phyloP scores from a whole-genome alignment of 1,284 basidiomycete genomes.

The Tranzscheliella williamsii region DNA sequence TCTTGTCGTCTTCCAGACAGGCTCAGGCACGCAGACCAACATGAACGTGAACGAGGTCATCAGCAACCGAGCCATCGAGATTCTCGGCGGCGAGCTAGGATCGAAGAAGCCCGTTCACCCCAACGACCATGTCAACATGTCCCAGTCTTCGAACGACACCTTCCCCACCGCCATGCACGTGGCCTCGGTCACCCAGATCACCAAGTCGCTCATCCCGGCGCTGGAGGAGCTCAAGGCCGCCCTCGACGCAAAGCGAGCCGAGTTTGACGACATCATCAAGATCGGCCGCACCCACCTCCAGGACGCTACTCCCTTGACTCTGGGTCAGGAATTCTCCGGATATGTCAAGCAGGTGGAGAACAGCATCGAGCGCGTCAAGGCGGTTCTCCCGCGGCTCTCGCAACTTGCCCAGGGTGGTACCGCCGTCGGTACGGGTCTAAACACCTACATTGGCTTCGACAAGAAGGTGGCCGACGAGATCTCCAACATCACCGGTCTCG shows the following conservation, averaged over 20 bases:
- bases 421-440: slow-evolving; percentile 93
- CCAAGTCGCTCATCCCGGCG: slow-evolving; percentile 79
- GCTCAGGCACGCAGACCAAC: slow-evolving; percentile 98
- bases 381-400: slow-evolving; percentile 81
- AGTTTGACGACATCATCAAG: slow-evolving; percentile 74
- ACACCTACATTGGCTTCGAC: slow-evolving; percentile 96
- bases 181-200: slow-evolving; percentile 88
- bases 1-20: slow-evolving; percentile 98
- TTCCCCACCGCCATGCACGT: slow-evolving; percentile 99
- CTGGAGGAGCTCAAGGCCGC: slow-evolving; percentile 81
- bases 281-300: slow-evolving; percentile 95
- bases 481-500: slow-evolving; percentile 83
- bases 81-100: slow-evolving; percentile 91
- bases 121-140: slow-evolving; percentile 99
- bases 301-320: slow-evolving; percentile 96
- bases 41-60: slow-evolving; percentile 99
- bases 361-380: slow-evolving; percentile 83
- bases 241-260: slow-evolving; percentile 76
- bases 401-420: slow-evolving; percentile 96
- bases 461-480: slow-evolving; percentile 90
- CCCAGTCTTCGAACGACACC: slow-evolving; percentile 97
- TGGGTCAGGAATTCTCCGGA: slow-evolving; percentile 98
- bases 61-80: slow-evolving; percentile 95
- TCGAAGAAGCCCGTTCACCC: slow-evolving; percentile 98
- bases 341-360: slow-evolving; percentile 94